Evolutionary conservation across 2,329 filamentous ascomycete genomes (phyloP).

Genomic region (Madurella fahalii): DNA sequence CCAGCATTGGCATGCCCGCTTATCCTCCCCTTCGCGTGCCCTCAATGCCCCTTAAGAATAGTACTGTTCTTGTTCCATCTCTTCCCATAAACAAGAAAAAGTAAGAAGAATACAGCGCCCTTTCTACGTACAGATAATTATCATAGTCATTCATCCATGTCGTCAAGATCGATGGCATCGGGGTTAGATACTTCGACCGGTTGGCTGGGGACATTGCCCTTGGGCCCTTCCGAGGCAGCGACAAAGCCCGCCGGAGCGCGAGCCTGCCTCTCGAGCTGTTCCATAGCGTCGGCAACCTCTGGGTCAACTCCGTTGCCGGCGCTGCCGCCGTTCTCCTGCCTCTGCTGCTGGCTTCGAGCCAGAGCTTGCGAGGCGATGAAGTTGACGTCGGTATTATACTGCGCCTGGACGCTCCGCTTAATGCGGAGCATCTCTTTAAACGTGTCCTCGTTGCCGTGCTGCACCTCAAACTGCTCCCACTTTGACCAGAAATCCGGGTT

Average conservation of each 20-base stretch:
- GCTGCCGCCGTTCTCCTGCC: constrained; percentile 40
- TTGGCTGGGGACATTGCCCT: constrained; percentile 52
- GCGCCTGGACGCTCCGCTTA: constrained; percentile 93
- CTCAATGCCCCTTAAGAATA: background rate
- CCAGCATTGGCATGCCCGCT: background rate
- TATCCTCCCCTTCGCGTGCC: background rate
- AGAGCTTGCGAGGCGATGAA: constrained; percentile 96
- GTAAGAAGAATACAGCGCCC: constrained; percentile 10
- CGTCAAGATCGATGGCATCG: constrained; percentile 80
- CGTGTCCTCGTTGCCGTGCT: constrained; percentile 97
- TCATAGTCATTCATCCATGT: constrained; percentile 56
- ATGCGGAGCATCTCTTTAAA: constrained; percentile 99
- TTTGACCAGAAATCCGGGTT: constrained; percentile 90
- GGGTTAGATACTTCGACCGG: constrained; percentile 61
- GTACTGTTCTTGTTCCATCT: background rate
- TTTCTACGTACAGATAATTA: constrained; percentile 10
- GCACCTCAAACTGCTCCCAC: constrained; percentile 96
- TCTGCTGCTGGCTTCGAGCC: constrained; percentile 67
- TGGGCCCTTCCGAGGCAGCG: constrained; percentile 70
- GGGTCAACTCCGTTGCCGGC: constrained; percentile 41
- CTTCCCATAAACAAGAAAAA: constrained; percentile 3
- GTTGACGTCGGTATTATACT: constrained; percentile 98
- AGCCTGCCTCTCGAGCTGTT: constrained; percentile 81
- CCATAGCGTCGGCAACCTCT: constrained; percentile 76
- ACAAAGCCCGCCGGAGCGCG: constrained; percentile 88